A percentile compares a stretch with the other conserved stretches of the same genome.
Conservation (phyloP, 2,329 filamentous ascomycete genomes). For the Madurella mycetomatis region DNA sequence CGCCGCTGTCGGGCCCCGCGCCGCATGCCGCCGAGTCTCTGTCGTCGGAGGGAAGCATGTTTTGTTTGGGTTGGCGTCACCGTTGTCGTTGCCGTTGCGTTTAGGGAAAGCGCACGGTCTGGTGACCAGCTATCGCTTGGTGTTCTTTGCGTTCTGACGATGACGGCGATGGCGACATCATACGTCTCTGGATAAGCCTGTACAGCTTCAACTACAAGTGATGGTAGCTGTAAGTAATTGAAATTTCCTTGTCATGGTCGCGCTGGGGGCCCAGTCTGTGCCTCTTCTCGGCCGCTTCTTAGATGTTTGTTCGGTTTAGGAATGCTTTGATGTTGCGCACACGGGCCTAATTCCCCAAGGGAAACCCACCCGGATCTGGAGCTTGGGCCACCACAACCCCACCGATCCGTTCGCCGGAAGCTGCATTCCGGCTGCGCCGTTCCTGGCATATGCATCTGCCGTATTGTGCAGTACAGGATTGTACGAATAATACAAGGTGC, state of each 20-base stretch:
- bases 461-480: no score
- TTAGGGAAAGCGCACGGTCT: not conserved
- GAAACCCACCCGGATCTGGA: not conserved
- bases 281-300: not conserved
- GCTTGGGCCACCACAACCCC: not conserved
- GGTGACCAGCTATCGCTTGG: not conserved
- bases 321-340: no score
- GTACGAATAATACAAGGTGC: no score
- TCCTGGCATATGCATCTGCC: no score
- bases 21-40: not conserved
- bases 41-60: no score
- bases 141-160: no score
- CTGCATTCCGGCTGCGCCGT: no score
- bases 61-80: not conserved
- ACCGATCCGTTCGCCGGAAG: no score
- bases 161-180: not conserved
- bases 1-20: not conserved
- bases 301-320: not conserved
- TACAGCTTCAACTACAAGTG: no score
- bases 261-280: not conserved
- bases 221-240: not conserved
- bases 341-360: not conserved
- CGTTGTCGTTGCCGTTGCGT: not conserved
- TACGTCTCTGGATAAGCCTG: not conserved
- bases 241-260: constrained; percentile 1